Base-by-base conservation (phyloP, 805 yeast species). In the Kodamaea kakaduensis region DNA sequence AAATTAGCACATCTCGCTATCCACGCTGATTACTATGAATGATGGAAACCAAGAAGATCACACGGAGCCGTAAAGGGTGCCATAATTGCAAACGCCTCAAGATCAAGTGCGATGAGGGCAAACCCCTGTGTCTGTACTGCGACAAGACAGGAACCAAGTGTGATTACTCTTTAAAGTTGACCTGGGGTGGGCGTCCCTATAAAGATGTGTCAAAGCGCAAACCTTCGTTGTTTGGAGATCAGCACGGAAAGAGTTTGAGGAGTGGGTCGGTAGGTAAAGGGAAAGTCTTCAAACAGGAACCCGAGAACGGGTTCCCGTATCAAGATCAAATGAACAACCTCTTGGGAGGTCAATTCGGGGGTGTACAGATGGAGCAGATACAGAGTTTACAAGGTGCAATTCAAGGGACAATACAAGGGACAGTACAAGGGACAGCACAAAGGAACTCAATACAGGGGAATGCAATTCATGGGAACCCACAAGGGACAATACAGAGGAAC, bases 131-230 rank as follows among this genome's bases (percentile, higher is more conserved):
- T 47, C 47, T 69, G 0, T 66, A 71, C 38, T 84, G 94, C 51
- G 25, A 49, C 1, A 76, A 72, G 41, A 55, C 69, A 2, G 55
- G 58, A 1, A 37, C 47, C 7, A 54, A 57, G 10, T 83, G 93
- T 56, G 88, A 81, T 48, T 84, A 83, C 45, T 62, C 79, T 3
- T 47, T 83, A 7, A 73, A 69, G 41, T 59, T 83, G 20, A 71
- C 77, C 0, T 84, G 90, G 90, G 88, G 86, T 13, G 89, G 89
- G 0, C 56, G 88, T 32, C 85, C 85, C 0, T 73, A 66, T 51
- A 74, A 75, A 44, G 61, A 63, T 30, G 53, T 62, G 3, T 61
- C 59, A 50, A 51, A 63, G 44, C 57, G 59, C 53, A 32, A 32
- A 19, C 24, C 15, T 5, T 15, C 25, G 17, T 18, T 33, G 29